A percentile compares a stretch with the other conserved stretches of the same genome.
phyloP scores from a whole-genome alignment of 345 rosid genomes.

The Melaleuca alternifolia region DNA sequence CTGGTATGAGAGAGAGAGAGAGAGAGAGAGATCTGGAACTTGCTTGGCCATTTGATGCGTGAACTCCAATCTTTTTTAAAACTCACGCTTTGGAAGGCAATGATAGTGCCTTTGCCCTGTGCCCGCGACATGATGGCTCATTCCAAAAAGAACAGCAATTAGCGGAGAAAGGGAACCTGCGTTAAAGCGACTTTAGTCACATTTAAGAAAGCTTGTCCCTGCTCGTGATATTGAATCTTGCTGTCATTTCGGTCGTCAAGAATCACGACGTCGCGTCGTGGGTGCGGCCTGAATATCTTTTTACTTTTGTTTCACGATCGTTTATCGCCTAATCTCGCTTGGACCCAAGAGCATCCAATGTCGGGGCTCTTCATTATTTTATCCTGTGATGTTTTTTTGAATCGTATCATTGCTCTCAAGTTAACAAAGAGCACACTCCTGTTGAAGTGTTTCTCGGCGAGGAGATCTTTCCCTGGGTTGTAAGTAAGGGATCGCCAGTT shows the following conservation, averaged over 20 bases:
- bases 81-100: neutral
- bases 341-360: neutral
- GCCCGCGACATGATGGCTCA: neutral
- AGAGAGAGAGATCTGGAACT: neutral
- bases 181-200: neutral
- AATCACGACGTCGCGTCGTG: neutral
- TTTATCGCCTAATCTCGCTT: neutral
- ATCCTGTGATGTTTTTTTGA: neutral
- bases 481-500: no score
- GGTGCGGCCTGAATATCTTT: neutral
- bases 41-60: neutral
- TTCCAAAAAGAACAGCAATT: neutral
- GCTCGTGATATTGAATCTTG: neutral
- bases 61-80: neutral
- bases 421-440: neutral
- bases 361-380: neutral
- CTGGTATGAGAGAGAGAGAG: neutral
- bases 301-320: neutral
- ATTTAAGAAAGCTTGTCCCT: neutral
- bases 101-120: neutral
- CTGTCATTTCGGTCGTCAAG: neutral
- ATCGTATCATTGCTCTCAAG: neutral
- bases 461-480: no score
- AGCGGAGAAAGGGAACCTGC: neutral
- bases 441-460: no score